Conservation (phyloP, 2,329 filamentous ascomycete genomes). For the Exophiala sp. region DNA sequence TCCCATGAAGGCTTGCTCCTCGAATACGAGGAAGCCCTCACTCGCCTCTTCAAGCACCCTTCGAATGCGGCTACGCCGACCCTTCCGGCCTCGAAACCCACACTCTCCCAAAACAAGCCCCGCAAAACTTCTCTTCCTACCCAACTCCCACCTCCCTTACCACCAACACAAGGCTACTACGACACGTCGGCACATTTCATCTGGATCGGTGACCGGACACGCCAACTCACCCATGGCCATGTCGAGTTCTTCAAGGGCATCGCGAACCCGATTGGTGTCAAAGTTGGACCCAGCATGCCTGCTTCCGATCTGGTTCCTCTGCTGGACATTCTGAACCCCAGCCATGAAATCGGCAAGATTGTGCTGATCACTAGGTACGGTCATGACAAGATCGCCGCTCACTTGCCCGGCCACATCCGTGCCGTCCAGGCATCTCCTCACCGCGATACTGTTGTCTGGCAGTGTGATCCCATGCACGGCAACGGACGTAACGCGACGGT, state of each 20-base stretch:
- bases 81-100: slow-evolving; percentile 24
- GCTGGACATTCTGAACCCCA: slow-evolving; percentile 81
- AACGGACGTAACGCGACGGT: slow-evolving; percentile 52
- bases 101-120: slow-evolving; percentile 14
- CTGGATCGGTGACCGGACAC: slow-evolving; percentile 96
- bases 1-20: slow-evolving; percentile 92
- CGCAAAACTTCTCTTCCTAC: slow-evolving; percentile 30
- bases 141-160: slow-evolving; percentile 22
- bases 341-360: slow-evolving; percentile 80
- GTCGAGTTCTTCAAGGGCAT: slow-evolving; percentile 97
- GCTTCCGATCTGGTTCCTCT: slow-evolving; percentile 71
- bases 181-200: slow-evolving; percentile 95
- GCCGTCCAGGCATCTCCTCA: slow-evolving; percentile 78
- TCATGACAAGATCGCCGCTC: slow-evolving; percentile 66
- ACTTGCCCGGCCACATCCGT: slow-evolving; percentile 81
- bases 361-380: slow-evolving; percentile 96
- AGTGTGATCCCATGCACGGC: slow-evolving; percentile 99
- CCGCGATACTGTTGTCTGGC: slow-evolving; percentile 71
- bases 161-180: slow-evolving; percentile 66
- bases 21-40: slow-evolving; percentile 89
- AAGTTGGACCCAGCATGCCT: slow-evolving; percentile 85
- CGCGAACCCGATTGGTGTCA: slow-evolving; percentile 93
- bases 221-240: slow-evolving; percentile 88
- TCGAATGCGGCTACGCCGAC: slow-evolving; percentile 35
- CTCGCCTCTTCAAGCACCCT: slow-evolving; percentile 68